Percentiles rank a stretch among this genome's conserved stretches.
Evolutionary conservation across 768 basidiomycete genomes (phyloP).

Genomic region (Tricholoma terreum): DNA sequence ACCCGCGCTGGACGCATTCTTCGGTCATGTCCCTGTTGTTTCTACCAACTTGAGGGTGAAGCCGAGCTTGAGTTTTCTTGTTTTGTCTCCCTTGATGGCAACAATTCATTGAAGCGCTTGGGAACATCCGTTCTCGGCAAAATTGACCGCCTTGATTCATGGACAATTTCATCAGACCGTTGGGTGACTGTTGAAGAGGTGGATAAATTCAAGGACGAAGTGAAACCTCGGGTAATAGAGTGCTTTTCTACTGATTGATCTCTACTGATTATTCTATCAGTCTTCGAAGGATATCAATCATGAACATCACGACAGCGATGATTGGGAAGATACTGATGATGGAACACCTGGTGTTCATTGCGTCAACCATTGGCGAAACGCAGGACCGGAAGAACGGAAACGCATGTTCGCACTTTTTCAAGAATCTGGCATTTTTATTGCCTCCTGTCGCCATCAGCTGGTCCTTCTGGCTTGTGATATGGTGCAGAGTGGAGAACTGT

Average conservation of each 20-base stretch:
- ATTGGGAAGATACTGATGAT: neutral
- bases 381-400: neutral
- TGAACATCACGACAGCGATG: too few species aligned
- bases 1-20: too few species aligned
- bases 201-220: neutral
- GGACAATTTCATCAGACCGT: neutral
- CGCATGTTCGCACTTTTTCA: slow-evolving; percentile 18
- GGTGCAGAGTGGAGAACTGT: slow-evolving; percentile 14
- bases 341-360: neutral
- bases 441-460: slow-evolving; percentile 17
- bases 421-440: slow-evolving; percentile 20
- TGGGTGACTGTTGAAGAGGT: neutral
- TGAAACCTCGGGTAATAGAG: slow-evolving; percentile 1
- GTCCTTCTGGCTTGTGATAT: slow-evolving; percentile 15
- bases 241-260: too few species aligned
- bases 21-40: too few species aligned
- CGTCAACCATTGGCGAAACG: neutral
- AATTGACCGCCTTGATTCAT: neutral
- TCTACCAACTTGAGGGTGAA: neutral
- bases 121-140: neutral
- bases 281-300: neutral
- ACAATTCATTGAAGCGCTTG: neutral
- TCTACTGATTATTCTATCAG: neutral
- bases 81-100: neutral
- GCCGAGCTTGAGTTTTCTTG: neutral